Conservation (phyloP, 108 stramenopile genomes). For the Ochromonas danica region DNA sequence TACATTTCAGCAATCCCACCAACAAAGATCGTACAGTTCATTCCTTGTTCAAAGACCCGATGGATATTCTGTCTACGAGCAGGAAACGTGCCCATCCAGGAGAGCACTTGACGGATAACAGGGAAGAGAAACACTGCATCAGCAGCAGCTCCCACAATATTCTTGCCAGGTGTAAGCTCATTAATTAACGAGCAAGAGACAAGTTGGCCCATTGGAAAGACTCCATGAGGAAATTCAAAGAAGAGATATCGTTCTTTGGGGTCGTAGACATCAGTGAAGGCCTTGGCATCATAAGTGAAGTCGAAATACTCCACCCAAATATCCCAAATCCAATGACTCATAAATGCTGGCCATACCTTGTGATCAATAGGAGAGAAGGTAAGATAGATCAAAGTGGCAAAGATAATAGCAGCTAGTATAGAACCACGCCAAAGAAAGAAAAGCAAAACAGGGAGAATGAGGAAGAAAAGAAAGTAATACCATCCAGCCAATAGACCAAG, state of each 20-base stretch:
- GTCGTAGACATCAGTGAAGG: conserved; percentile 43
- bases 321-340: conserved; percentile 38
- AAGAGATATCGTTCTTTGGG: conserved; percentile 48
- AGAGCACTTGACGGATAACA: conserved; percentile 21
- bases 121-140: conserved; percentile 35
- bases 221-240: conserved; percentile 54
- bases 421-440: conserved; percentile 1
- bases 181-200: conserved; percentile 32
- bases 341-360: conserved; percentile 44
- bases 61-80: conserved; percentile 30
- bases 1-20: conserved; percentile 59
- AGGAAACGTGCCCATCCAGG: conserved; percentile 37
- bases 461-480: conserved; percentile 1
- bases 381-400: not conserved
- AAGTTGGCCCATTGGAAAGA: conserved; percentile 33
- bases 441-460: not conserved
- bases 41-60: conserved; percentile 31
- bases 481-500: conserved; percentile 33
- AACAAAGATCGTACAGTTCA: conserved; percentile 40
- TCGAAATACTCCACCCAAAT: conserved; percentile 48
- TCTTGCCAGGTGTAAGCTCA: conserved; percentile 23
- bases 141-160: conserved; percentile 26
- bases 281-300: conserved; percentile 44
- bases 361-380: conserved; percentile 20
- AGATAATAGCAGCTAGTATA: not conserved